Conservation (phyloP, 805 yeast genomes). For the Diddensiella transvaalensis region DNA sequence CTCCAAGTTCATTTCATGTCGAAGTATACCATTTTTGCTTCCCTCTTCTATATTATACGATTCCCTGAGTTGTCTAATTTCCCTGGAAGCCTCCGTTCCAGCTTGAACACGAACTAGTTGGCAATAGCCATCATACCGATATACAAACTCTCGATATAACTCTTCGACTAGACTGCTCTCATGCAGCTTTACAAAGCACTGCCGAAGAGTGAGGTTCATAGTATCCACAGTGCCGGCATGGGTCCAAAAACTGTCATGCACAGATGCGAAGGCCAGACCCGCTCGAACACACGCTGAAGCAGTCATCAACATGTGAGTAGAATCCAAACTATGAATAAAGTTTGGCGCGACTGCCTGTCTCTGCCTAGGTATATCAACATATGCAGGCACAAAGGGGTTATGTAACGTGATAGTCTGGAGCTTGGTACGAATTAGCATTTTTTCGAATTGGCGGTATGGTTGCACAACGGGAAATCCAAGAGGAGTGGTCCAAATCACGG, state of each 20-base stretch:
- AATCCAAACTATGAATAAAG: conserved; percentile 90
- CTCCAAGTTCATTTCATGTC: conserved; percentile 13
- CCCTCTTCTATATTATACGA: neutral
- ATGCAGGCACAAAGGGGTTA: conserved; percentile 79
- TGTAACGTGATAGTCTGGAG: conserved; percentile 79
- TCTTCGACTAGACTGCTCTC: conserved; percentile 63
- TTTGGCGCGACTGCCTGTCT: conserved; percentile 93
- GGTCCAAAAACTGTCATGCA: conserved; percentile 97
- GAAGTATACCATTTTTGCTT: neutral
- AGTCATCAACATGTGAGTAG: conserved; percentile 91
- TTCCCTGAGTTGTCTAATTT: conserved; percentile 3
- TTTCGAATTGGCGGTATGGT: conserved; percentile 73
- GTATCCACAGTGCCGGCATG: conserved; percentile 77
- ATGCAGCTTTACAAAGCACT: conserved; percentile 75
- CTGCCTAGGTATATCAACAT: conserved; percentile 84
- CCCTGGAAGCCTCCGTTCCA: conserved; percentile 1
- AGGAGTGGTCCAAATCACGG: conserved; percentile 97
- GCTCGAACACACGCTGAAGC: conserved; percentile 62
- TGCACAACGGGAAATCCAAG: conserved; percentile 93
- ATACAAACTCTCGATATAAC: conserved; percentile 71
- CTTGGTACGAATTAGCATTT: conserved; percentile 65
- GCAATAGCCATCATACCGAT: conserved; percentile 68
- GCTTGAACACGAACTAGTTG: conserved; percentile 57
- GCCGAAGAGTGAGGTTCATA: conserved; percentile 68
- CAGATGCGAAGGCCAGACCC: conserved; percentile 80